Conservation (phyloP, 176 grass and related monocot species). For the Carex littledalei region DNA sequence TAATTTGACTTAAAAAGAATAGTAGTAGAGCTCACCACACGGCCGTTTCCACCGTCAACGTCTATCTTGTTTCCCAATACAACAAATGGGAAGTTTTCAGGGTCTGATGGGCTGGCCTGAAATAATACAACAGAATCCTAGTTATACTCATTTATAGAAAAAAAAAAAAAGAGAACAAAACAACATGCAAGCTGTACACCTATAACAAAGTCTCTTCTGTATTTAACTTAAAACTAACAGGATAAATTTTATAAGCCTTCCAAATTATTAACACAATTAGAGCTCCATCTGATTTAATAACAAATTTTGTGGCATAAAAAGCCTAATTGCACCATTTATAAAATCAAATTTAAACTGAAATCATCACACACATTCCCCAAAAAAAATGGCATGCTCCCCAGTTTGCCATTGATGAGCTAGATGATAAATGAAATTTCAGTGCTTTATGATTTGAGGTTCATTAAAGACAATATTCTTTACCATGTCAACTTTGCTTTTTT, state of each 20-base stretch:
- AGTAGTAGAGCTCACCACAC: conserved; percentile 46
- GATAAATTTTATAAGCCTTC: not conserved
- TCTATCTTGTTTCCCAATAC: conserved; percentile 92
- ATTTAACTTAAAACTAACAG: not conserved
- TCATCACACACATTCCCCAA: not conserved
- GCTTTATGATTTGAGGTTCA: not conserved
- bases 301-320: not conserved
- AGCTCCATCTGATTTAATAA: not conserved
- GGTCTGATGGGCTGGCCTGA: conserved; percentile 88
- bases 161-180: not conserved
- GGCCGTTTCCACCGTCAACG: conserved; percentile 85
- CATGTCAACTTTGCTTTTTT: not conserved
- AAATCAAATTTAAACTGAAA: not conserved
- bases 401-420: not conserved
- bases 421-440: not conserved
- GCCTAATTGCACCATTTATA: not conserved
- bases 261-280: not conserved
- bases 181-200: not conserved
- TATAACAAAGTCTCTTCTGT: not conserved
- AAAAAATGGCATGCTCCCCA: not conserved
- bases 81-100: conserved; percentile 88
- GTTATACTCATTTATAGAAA: not conserved
- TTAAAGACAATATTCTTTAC: not conserved
- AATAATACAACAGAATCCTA: conserved; percentile 10
- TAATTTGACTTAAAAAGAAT: not conserved